Evolutionary conservation across 2,329 filamentous ascomycete species (phyloP), one percentile per base, ranked within the genome.

Genomic region (Curvularia eragrostidis): DNA sequence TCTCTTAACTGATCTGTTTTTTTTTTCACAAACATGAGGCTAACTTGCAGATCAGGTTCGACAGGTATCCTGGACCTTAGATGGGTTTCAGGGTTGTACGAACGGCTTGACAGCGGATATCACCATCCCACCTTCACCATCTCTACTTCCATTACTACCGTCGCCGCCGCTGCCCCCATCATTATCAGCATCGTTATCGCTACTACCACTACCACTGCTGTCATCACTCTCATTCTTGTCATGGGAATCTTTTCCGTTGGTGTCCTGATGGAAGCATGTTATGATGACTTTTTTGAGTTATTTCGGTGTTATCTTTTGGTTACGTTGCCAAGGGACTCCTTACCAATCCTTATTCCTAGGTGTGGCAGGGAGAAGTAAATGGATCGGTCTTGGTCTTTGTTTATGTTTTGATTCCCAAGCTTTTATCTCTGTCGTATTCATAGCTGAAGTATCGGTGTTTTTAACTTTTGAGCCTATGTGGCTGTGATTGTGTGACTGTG

Each of bases 31-130:
- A 48, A 28, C 10, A 47, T 30, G 12, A 7, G 10, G 13, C 64
- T 70, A 48, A 70, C 61, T 38, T 47, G 47, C 18, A 48, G 38
- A 38, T 36, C 46, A 73, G 70, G 48, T 75, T 73, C 53, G 73
- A 75, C 50, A 68, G 72, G 56, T 75, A 75, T 55, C 64, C 65
- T 28, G 72, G 73, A 19, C 71, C 71, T 51, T 74, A 74, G 64
- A 28, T 26, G 19, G 49, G 41, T 53, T 34, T 15, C 12, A 3
- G 32, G 36, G 42, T 18, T 46, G 43, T 18, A 30, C 43, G n/a
- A 43, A 42, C 21, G 41, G 23, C 41, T 43, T 39, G 18, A 39
- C 36, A 39, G 36, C 36, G 18, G 18, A 39, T 4, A 21, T 39
- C 41, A 5, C 21, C 21, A 39, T 39, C 12, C 13, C 15, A 12